Percentiles rank a stretch among this genome's conserved stretches.
These are phyloP conservation scores for Tubosaeta brunneosetosa DNA, from an alignment of 768 basidiomycete species.

Conservation along the genomic window DNA sequence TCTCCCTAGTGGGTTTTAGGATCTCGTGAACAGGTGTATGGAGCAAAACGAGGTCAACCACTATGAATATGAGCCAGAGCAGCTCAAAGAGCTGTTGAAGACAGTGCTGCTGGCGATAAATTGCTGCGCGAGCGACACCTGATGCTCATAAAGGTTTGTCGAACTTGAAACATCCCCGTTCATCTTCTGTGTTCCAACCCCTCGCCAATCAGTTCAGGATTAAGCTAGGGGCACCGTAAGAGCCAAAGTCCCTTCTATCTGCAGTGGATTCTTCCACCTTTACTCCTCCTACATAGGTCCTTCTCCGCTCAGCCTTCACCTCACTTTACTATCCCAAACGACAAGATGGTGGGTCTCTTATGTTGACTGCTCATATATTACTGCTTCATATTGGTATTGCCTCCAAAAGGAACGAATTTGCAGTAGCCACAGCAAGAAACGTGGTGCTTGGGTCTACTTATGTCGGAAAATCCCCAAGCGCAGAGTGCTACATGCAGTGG, in stretches of 20 bases:
- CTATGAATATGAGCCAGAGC: conserved; percentile 75
- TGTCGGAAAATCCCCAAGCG: neutral
- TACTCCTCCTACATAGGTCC: conserved; percentile 32
- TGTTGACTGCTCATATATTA: conserved; percentile 36
- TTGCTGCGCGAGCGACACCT: conserved; percentile 23
- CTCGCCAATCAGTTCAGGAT: conserved; percentile 11
- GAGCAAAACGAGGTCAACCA: conserved; percentile 74
- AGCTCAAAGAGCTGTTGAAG: conserved; percentile 69
- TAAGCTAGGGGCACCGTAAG: conserved; percentile 23
- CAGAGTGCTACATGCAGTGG: conserved; percentile 16
- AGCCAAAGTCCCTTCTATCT: conserved; percentile 43
- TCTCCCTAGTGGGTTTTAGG: too few species aligned
- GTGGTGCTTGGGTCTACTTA: conserved; percentile 44
- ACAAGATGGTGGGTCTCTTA: conserved; percentile 13
- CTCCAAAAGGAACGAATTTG: conserved; percentile 37
- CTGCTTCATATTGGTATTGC: conserved; percentile 40
- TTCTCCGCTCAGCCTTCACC: conserved; percentile 37
- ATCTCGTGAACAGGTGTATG: conserved; percentile 66
- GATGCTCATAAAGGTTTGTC: conserved; percentile 27
- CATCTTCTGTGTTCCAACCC: conserved; percentile 1
- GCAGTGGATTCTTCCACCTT: conserved; percentile 43
- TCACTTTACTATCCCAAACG: conserved; percentile 2
- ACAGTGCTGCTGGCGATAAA: conserved; percentile 40
- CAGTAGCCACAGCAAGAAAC: conserved; percentile 56
- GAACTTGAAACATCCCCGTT: conserved; percentile 20